These are phyloP conservation scores for Zygosaccharomyces sapae DNA, from an alignment of 1,139 yeast genomes.

Conservation along the genomic window DNA sequence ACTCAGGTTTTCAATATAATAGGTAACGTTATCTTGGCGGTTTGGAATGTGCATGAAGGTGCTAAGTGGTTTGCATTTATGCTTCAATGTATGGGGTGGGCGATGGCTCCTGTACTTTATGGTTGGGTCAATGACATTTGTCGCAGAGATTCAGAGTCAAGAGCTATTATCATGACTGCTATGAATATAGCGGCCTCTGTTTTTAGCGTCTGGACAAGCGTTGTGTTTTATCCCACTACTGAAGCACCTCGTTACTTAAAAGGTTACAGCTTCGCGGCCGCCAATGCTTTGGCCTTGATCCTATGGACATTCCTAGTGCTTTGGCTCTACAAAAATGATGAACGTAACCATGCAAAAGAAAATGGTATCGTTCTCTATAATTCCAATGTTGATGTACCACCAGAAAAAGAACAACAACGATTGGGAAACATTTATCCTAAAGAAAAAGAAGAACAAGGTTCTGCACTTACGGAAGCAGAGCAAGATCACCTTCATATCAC, in stretches of 20 bases:
- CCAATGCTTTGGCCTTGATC: slow-evolving; percentile 35
- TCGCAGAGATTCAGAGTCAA: slow-evolving; percentile 39
- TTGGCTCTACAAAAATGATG: slow-evolving; percentile 56
- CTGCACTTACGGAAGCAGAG: not conserved
- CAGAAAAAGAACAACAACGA: not conserved
- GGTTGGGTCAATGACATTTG: slow-evolving; percentile 42
- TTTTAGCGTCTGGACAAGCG: slow-evolving; percentile 42
- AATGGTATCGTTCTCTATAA: slow-evolving; percentile 52
- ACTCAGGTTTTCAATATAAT: slow-evolving; percentile 49
- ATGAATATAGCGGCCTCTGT: slow-evolving; percentile 42
- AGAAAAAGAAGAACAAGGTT: not conserved
- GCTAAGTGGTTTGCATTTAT: slow-evolving; percentile 49
- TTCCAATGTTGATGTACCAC: slow-evolving; percentile 27
- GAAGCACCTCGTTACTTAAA: slow-evolving; percentile 49
- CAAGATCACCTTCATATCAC: not conserved
- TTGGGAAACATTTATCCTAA: not conserved
- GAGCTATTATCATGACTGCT: slow-evolving; percentile 41
- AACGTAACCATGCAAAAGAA: slow-evolving; percentile 46
- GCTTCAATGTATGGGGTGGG: slow-evolving; percentile 44
- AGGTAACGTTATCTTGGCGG: slow-evolving; percentile 44
- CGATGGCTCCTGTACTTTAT: slow-evolving; percentile 42
- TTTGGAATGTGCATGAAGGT: slow-evolving; percentile 45
- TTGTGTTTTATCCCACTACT: slow-evolving; percentile 49
- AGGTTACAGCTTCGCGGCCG: slow-evolving; percentile 54
- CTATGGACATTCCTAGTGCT: slow-evolving; percentile 53